Evolutionary conservation across 352 stramenopile species (phyloP).

Genomic region (Phytophthora syringae): DNA sequence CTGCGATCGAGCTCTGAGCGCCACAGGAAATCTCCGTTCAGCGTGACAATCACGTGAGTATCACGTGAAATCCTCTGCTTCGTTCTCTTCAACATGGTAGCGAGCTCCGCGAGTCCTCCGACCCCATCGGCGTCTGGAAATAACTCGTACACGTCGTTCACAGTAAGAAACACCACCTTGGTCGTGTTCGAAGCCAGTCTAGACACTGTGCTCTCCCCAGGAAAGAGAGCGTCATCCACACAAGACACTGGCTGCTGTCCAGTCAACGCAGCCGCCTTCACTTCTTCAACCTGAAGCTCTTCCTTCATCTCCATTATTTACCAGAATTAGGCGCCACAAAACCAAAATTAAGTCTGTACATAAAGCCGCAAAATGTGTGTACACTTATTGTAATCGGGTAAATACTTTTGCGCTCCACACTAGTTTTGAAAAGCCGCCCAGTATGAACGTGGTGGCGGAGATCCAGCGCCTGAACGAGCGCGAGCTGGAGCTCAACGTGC

Average conservation of each 20-base stretch:
- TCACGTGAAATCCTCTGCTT: slow-evolving; percentile 30
- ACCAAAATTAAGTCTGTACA: no score
- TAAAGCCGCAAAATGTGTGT: no score
- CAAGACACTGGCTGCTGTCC: not conserved
- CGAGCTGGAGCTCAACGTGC: slow-evolving; percentile 78
- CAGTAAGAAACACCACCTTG: slow-evolving; percentile 61
- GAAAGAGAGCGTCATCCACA: slow-evolving; percentile 8
- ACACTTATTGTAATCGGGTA: not conserved
- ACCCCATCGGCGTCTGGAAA: slow-evolving; percentile 40
- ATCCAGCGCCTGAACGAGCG: slow-evolving; percentile 87
- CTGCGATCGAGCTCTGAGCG: slow-evolving; percentile 64
- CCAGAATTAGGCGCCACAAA: not conserved
- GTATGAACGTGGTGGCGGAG: slow-evolving; percentile 85
- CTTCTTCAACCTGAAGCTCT: not conserved
- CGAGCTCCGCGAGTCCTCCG: slow-evolving; percentile 56
- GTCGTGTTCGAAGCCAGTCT: slow-evolving; percentile 5
- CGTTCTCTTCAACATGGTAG: slow-evolving; percentile 50
- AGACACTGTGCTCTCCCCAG: not conserved
- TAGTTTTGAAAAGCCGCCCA: not conserved
- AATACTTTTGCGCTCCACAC: not conserved
- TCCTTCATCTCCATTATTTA: slow-evolving; percentile 18
- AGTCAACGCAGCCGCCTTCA: not conserved
- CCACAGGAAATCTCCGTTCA: slow-evolving; percentile 82
- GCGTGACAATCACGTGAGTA: slow-evolving; percentile 56
- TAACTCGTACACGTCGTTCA: slow-evolving; percentile 82